Evolutionary conservation across 768 basidiomycete genomes (phyloP), one percentile per base, ranked within the genome.

Genomic region (Lactifluus hygrophoroides): DNA sequence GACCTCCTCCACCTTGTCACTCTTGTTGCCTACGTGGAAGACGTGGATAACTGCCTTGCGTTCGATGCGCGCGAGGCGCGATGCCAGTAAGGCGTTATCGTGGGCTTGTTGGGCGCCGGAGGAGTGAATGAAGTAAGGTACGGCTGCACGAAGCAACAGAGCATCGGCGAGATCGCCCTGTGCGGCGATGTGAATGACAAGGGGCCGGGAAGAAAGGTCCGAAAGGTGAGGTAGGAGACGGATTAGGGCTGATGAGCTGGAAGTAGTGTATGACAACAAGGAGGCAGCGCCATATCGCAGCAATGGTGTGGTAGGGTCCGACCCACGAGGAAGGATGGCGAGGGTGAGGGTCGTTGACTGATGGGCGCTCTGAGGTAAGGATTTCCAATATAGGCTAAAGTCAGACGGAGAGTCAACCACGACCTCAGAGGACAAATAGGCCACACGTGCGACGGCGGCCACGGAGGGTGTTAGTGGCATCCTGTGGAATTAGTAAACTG

Each of bases 41-140:
- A 80, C 84, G 69, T 97, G 95, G 25, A 96, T 75, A 19, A 95
- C 90, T 3, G 86, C 84, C 64, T 82, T 86, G 56, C 76, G 76
- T 65, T 88, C 82, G 10, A 77, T 70, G 34, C 78, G 78, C 0
- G 95, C 90, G 50, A 97, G 73, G 40, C 85, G 82, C 49, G 90
- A 84, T 16, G 92, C 91, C 14, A 98, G 79, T 34, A 97, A 74
- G 19, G 92, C 88, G 69, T 97, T 86, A 67, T 94, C 90, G 65
- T 95, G 88, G 3, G 93, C 90, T 67, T 93, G 80, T 68, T 92
- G 88, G 4, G 82, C 69, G 1, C 80, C 83, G 35, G 81, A 78
- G 7, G 92, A 94, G 66, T 94, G 77, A 49, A 98, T 66, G 68
- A 93, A 85, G 72, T 85, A 90, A 28, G 89, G 88, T 5, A 90